Percentiles rank a stretch among this genome's conserved stretches.
Conservation (phyloP, 2,329 filamentous ascomycete genomes). For the Penicillium sp. region DNA sequence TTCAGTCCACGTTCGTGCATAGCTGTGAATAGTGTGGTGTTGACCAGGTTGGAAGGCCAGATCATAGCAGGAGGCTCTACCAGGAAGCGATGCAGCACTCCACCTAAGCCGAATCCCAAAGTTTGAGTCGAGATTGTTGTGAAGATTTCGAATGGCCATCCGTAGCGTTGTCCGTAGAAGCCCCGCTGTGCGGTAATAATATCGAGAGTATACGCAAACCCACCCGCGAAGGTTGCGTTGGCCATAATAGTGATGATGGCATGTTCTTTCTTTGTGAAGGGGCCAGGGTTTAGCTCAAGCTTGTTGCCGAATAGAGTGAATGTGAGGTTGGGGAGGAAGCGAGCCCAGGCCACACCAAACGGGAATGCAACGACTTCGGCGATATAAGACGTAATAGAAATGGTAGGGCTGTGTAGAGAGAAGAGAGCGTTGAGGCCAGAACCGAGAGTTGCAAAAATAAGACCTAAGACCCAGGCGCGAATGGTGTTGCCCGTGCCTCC, state of each 20-base stretch:
- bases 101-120: slow-evolving; percentile 68
- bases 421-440: slow-evolving; percentile 64
- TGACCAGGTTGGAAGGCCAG: slow-evolving; percentile 69
- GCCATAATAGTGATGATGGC: slow-evolving; percentile 55
- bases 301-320: slow-evolving; percentile 40
- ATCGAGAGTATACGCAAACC: slow-evolving; percentile 71
- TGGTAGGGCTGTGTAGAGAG: slow-evolving; percentile 57
- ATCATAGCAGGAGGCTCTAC: slow-evolving; percentile 65
- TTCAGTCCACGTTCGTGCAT: slow-evolving; percentile 63
- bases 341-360: slow-evolving; percentile 42
- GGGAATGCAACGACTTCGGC: slow-evolving; percentile 65
- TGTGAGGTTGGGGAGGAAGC: slow-evolving; percentile 37
- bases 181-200: slow-evolving; percentile 70
- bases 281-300: slow-evolving; percentile 45
- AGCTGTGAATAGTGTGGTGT: slow-evolving; percentile 68
- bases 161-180: slow-evolving; percentile 72
- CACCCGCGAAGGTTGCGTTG: slow-evolving; percentile 60
- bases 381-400: slow-evolving; percentile 62
- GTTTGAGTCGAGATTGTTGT: slow-evolving; percentile 69
- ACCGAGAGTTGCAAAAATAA: slow-evolving; percentile 63
- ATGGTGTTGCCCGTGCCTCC: slow-evolving; percentile 66
- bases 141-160: slow-evolving; percentile 65
- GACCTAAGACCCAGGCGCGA: slow-evolving; percentile 64
- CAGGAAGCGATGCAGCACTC: slow-evolving; percentile 65
- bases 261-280: slow-evolving; percentile 52